Evolutionary conservation across 208 protist species (phyloP).

Genomic region (Phytomonas sp.): DNA sequence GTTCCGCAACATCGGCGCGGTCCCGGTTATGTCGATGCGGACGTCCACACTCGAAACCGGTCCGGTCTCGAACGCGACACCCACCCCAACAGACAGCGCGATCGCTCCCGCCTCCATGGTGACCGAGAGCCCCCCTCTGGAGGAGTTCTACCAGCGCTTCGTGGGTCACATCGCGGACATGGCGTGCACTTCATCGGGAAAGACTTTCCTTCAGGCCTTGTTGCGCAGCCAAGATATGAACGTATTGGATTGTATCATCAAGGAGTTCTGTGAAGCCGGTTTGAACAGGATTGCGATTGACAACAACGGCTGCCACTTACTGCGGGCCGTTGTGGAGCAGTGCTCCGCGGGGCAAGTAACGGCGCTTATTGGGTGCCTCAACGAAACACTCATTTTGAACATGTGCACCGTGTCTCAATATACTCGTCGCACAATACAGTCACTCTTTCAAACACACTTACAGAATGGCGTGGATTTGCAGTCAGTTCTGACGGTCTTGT

Average conservation of each 20-base stretch:
- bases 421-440: conserved; percentile 64
- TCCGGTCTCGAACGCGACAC: conserved; percentile 4
- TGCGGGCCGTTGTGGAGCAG: conserved; percentile 45
- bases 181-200: conserved; percentile 51
- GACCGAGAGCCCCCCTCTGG: neutral
- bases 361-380: conserved; percentile 38
- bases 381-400: conserved; percentile 68
- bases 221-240: conserved; percentile 36
- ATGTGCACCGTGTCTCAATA: conserved; percentile 75
- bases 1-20: conserved; percentile 18
- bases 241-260: conserved; percentile 34
- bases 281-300: conserved; percentile 60
- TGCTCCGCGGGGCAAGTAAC: conserved; percentile 42
- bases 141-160: conserved; percentile 3
- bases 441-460: conserved; percentile 51
- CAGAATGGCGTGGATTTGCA: conserved; percentile 34
- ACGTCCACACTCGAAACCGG: neutral
- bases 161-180: conserved; percentile 41
- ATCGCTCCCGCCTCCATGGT: neutral
- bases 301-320: conserved; percentile 63
- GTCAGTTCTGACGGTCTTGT: conserved; percentile 49
- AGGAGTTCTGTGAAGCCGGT: conserved; percentile 31
- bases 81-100: neutral
- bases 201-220: conserved; percentile 34
- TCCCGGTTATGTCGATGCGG: conserved; percentile 20